Base-by-base conservation (phyloP, 148 eudicot genomes). In the Drosera capensis region DNA sequence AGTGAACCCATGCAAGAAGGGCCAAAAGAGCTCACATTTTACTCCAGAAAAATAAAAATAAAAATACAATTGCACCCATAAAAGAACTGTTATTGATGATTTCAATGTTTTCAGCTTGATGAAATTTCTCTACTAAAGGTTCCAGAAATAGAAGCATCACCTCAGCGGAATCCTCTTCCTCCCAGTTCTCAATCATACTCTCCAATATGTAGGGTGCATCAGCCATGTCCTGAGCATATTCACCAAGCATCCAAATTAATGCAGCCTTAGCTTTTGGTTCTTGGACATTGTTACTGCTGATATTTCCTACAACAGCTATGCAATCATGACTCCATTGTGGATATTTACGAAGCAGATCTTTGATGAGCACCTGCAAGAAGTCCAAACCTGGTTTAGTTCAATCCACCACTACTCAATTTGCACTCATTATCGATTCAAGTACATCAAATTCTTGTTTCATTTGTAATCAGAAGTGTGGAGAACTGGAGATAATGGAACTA, bases 321-420 rank as follows among this genome's bases (percentile, higher is more conserved):
- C 99, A 92, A 54, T 92, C 94, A 50, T 92, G 99, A 66, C 99
- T 92, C 99, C 99, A 92, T 62, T 85, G 99, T 14, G 99, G 99
- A 73, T 92, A 92, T 70, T 92, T 92, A 44, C 99, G 78, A 25
- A 92, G 86, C 57, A 92, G 78, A 72, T 92, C 99, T 74, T 92
- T 92, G 13, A 92, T 74, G 49, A 92, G 99, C 49, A 92, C 99
- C 99, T 92, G 57, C 25, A 65, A n/a, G 24, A 56, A 48, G 50
- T 16, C 18, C 49, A 25, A 40, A 46, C 36, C 24, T 39, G 5
- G 3, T 9, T 34, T 15, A 34, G 38, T 34, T 34, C 38, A 34
- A 11, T 28, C 9, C n/a, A 34, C 38, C 6, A 1, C n/a, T 13
- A 5, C 13, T 4, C n/a, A 4, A 34, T 34, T 11, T 34, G 5